These are phyloP conservation scores for Metschnikowia koreensis DNA, from an alignment of 805 yeast species.

Conservation along the genomic window DNA sequence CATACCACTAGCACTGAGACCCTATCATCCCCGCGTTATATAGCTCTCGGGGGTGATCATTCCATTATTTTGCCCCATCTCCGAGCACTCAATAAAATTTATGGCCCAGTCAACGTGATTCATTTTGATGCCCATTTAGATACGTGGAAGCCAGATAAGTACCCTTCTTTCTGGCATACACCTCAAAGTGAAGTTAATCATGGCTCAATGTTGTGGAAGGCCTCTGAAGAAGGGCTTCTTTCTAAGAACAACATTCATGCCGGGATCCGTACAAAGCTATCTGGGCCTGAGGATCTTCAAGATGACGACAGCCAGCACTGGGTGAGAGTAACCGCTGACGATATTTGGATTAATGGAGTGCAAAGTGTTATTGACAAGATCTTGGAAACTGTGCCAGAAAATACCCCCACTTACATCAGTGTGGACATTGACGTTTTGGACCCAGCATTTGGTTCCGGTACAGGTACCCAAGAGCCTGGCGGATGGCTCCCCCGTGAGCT, in stretches of 20 bases:
- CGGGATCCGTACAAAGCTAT: constrained; percentile 71
- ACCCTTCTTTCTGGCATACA: constrained; percentile 62
- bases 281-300: constrained; percentile 55
- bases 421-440: constrained; percentile 72
- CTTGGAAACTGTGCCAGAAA: constrained; percentile 53
- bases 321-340: constrained; percentile 67
- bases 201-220: constrained; percentile 87
- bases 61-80: constrained; percentile 71
- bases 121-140: constrained; percentile 88
- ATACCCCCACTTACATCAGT: constrained; percentile 68
- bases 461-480: constrained; percentile 61
- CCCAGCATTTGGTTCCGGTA: constrained; percentile 57
- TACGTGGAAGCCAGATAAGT: constrained; percentile 74
- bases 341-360: constrained; percentile 65
- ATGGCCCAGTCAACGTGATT: constrained; percentile 70
- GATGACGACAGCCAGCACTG: constrained; percentile 73
- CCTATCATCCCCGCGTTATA: constrained; percentile 42
- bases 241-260: constrained; percentile 64
- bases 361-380: constrained; percentile 56
- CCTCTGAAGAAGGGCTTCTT: constrained; percentile 64
- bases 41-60: constrained; percentile 84
- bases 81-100: constrained; percentile 55
- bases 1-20: constrained; percentile 25
- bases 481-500: constrained; percentile 58
- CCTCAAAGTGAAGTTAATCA: constrained; percentile 65